Percentiles rank a stretch among this genome's conserved stretches.
Conservation (phyloP, 345 rosid genomes). For the Eucalyptus marginata region DNA sequence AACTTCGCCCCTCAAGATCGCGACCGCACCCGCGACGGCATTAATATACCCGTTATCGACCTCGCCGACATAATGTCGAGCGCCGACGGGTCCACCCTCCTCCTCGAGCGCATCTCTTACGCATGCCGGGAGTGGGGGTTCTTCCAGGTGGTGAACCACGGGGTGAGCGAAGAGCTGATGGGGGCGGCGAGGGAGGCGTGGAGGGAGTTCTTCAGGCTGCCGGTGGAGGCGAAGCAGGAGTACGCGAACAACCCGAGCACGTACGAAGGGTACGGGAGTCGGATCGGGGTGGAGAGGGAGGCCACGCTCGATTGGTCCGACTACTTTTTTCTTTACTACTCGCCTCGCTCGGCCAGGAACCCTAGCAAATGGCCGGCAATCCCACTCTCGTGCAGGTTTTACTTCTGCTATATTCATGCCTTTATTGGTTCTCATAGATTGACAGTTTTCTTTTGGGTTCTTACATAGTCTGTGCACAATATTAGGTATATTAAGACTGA, state of each 20-base stretch:
- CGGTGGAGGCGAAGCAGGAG: conserved; percentile 43
- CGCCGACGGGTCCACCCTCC: neutral
- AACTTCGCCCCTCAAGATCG: neutral
- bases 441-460: neutral
- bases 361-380: conserved; percentile 60
- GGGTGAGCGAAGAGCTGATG: conserved; percentile 45
- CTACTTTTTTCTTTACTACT: conserved; percentile 55
- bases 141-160: conserved; percentile 80
- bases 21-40: neutral
- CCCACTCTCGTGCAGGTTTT: conserved; percentile 50
- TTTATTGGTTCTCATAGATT: neutral
- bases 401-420: neutral
- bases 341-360: conserved; percentile 32
- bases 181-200: conserved; percentile 28
- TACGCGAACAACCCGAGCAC: conserved; percentile 67
- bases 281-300: conserved; percentile 61
- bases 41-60: conserved; percentile 53
- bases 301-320: conserved; percentile 88
- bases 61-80: conserved; percentile 7
- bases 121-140: conserved; percentile 85
- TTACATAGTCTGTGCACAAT: neutral
- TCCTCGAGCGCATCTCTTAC: conserved; percentile 11
- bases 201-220: conserved; percentile 57
- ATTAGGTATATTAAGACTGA: neutral
- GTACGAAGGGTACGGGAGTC: conserved; percentile 87